A percentile compares a stretch with the other conserved stretches of the same genome.
phyloP scores from a whole-genome alignment of 441 rosid species.

The Aquilaria agallochum region DNA sequence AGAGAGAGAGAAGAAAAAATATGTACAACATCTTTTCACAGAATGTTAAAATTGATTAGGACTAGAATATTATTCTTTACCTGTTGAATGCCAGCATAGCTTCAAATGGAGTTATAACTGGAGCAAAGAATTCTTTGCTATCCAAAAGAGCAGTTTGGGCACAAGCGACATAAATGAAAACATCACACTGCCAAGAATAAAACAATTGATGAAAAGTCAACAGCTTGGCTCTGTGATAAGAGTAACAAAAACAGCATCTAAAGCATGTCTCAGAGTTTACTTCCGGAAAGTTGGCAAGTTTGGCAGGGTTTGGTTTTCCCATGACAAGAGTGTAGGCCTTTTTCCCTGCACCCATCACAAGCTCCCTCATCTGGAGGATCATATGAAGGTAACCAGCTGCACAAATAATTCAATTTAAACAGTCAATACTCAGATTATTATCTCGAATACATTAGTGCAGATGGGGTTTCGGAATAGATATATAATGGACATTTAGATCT shows the following conservation, averaged over 20 bases:
- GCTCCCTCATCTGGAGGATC: slow-evolving; percentile 84
- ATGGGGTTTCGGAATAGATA: slow-evolving; percentile 2
- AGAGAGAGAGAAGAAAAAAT: too few relatives aligned
- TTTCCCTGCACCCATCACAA: slow-evolving; percentile 68
- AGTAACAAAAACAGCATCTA: neutral
- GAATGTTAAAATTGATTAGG: too few relatives aligned
- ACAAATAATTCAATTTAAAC: slow-evolving; percentile 18
- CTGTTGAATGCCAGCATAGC: slow-evolving; percentile 87
- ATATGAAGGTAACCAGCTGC: slow-evolving; percentile 91
- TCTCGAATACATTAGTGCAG: slow-evolving; percentile 1
- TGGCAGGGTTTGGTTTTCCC: slow-evolving; percentile 97
- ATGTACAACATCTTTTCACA: too few relatives aligned
- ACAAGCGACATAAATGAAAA: slow-evolving; percentile 81
- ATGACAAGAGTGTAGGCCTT: slow-evolving; percentile 82
- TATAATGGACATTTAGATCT: neutral
- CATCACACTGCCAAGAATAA: slow-evolving; percentile 59
- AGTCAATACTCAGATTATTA: neutral
- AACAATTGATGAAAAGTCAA: neutral
- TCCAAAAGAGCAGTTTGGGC: slow-evolving; percentile 91
- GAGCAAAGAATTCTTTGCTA: slow-evolving; percentile 88
- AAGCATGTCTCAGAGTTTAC: slow-evolving; percentile 26
- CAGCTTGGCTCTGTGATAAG: too few relatives aligned
- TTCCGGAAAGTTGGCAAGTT: slow-evolving; percentile 96
- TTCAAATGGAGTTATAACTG: slow-evolving; percentile 91
- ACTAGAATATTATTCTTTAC: slow-evolving; percentile 22